phyloP scores from a whole-genome alignment of 495 filamentous ascomycete genomes.

The Xylaria cubensis region DNA sequence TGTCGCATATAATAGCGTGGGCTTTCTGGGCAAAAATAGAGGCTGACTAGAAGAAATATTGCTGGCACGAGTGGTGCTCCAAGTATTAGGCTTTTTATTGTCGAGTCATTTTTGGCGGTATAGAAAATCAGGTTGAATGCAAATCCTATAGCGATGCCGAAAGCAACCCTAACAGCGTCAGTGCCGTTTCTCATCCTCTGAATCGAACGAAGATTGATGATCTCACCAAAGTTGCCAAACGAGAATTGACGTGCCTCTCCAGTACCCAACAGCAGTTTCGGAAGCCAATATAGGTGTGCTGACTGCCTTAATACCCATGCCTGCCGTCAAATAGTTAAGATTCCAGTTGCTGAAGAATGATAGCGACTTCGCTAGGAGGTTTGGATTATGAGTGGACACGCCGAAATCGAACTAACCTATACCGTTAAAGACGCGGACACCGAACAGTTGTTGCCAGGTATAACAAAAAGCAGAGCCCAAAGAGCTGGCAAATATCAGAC shows the following conservation, averaged over 20 bases:
- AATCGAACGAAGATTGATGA: background rate
- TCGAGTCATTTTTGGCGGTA: background rate
- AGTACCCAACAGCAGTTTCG: conserved; percentile 43
- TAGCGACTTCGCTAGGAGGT: background rate
- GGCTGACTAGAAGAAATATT: conserved; percentile 36
- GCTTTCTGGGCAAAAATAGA: conserved; percentile 41
- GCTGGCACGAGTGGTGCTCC: conserved; percentile 39
- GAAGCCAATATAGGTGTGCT: conserved; percentile 43
- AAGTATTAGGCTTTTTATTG: conserved; percentile 32
- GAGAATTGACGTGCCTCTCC: conserved; percentile 42
- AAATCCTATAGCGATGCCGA: conserved; percentile 43
- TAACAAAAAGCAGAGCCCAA: conserved; percentile 33
- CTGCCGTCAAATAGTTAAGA: conserved; percentile 21
- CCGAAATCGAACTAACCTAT: conserved; percentile 33
- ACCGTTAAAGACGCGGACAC: conserved; percentile 38
- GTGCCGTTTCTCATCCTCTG: background rate
- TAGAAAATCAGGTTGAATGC: conserved; percentile 42
- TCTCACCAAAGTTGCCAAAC: conserved; percentile 45
- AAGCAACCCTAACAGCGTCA: conserved; percentile 37
- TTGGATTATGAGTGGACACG: background rate
- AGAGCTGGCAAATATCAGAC: conserved; percentile 41
- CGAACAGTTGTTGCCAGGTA: conserved; percentile 32
- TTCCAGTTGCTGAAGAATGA: background rate
- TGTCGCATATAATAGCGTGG: conserved; percentile 43
- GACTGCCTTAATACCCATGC: conserved; percentile 45